These are phyloP conservation scores for Fraxinus angustifolia DNA, from an alignment of 305 asterid species.

Conservation along the genomic window DNA sequence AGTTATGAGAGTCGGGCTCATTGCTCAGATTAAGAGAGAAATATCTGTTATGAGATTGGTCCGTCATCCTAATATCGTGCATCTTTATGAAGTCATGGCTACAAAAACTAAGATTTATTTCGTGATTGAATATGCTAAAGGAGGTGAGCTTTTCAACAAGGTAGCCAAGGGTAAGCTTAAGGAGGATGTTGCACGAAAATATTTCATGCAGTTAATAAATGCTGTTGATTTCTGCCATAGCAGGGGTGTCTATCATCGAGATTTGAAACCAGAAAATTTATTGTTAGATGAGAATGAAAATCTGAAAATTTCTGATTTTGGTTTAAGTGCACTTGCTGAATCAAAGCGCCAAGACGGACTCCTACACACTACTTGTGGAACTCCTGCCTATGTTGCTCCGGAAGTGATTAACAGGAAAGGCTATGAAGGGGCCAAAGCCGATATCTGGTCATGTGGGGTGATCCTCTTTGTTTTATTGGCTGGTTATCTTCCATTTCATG, in stretches of 20 bases:
- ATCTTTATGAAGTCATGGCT: conserved; percentile 64
- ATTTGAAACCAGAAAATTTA: conserved; percentile 58
- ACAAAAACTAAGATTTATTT: conserved; percentile 56
- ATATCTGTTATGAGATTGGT: conserved; percentile 49
- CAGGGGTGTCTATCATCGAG: conserved; percentile 58
- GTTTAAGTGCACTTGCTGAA: conserved; percentile 49
- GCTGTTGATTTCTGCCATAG: conserved; percentile 60
- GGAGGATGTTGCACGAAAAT: conserved; percentile 41
- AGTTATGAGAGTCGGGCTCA: conserved; percentile 32
- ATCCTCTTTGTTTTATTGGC: conserved; percentile 46
- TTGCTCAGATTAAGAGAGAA: conserved; percentile 46
- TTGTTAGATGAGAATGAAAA: conserved; percentile 48
- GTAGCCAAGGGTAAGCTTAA: conserved; percentile 42
- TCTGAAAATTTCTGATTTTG: conserved; percentile 54
- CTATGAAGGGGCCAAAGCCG: conserved; percentile 61
- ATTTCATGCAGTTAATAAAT: conserved; percentile 41
- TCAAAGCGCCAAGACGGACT: conserved; percentile 46
- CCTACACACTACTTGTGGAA: conserved; percentile 57
- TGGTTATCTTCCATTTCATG: conserved; percentile 50
- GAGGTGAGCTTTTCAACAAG: conserved; percentile 57
- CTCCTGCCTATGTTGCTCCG: conserved; percentile 65
- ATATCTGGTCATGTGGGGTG: conserved; percentile 77
- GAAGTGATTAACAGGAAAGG: conserved; percentile 53
- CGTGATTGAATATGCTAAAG: conserved; percentile 56
- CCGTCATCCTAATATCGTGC: conserved; percentile 41